Percentiles rank a stretch among this genome's conserved stretches.
These are phyloP conservation scores for Trametes maxima DNA, from an alignment of 768 basidiomycete species.

Conservation along the genomic window DNA sequence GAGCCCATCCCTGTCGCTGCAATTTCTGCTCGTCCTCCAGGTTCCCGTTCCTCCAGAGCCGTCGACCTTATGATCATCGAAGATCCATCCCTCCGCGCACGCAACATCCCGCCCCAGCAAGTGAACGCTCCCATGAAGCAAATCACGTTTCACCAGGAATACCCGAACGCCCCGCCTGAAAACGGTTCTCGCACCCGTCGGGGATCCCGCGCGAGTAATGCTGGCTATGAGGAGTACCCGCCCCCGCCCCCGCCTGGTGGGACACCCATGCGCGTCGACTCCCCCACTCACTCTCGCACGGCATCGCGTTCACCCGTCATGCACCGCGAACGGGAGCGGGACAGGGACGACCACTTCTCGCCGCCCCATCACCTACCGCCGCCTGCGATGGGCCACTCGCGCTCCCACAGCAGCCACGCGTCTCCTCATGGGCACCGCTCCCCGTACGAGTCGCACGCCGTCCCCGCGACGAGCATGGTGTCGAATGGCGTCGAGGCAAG, in stretches of 20 bases:
- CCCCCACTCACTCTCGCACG: constrained; percentile 22
- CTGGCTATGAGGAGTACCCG: constrained; percentile 25
- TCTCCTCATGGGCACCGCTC: constrained; percentile 33
- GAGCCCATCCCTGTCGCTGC: constrained; percentile 4
- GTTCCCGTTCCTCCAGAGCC: constrained; percentile 3
- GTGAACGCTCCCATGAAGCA: constrained; percentile 23
- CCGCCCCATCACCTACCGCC: constrained; percentile 21
- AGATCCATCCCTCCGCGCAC: constrained; percentile 22
- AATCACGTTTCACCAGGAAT: constrained; percentile 33
- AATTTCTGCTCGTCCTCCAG: background rate
- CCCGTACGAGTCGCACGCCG: constrained; percentile 27
- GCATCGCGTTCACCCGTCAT: constrained; percentile 33
- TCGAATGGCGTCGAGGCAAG: constrained; percentile 2
- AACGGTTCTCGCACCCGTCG: constrained; percentile 22
- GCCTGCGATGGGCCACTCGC: constrained; percentile 10
- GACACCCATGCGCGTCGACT: constrained; percentile 17
- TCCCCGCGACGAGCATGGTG: background rate
- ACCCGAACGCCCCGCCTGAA: constrained; percentile 20
- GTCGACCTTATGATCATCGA: constrained; percentile 35
- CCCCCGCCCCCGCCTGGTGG: constrained; percentile 11
- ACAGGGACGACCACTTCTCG: constrained; percentile 30
- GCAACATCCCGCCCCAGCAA: constrained; percentile 17
- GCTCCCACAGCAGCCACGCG: constrained; percentile 23
- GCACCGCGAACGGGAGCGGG: constrained; percentile 31
- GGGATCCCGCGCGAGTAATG: constrained; percentile 24